Base-by-base conservation (phyloP, 139 green algal species). In the Chlamydomonas schloesseri region DNA sequence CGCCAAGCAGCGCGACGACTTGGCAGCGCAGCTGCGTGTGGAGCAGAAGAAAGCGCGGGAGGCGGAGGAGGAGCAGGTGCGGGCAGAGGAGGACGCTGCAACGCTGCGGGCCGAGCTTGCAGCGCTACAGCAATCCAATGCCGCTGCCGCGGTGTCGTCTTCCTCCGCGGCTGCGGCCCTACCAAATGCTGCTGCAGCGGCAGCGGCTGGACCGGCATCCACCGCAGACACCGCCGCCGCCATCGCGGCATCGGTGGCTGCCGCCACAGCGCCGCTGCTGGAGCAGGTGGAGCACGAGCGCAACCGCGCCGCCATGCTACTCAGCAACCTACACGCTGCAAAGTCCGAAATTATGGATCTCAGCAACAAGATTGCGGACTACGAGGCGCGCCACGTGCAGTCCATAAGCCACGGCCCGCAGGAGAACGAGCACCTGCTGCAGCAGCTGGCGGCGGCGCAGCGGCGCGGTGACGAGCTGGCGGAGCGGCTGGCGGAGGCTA, bases 1-100 rank as follows among this genome's bases (percentile, higher is more conserved):
- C 53, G 74, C 87, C 34, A 89, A 84, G 65, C 33, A 50, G 18
- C 84, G 76, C 36, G 89, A 92, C 42, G 89, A 92, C 37, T 47
- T 91, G 15, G 60, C 84, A 8, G 77, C 85, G 26, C 84, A 91
- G 84, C 37, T 95, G 78, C 79, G 93, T 20, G 69, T 89, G 9
- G 90, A 89, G 31, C 72, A 92, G 74, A 33, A 87, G 33, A 80
- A 87, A 6, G 91, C 91, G 26, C 58, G 60, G 13, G 91, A 96
- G 34, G 93, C 91, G 58, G 90, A 95, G 70, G 90, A 93, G 68
- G 94, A 96, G 77, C 92, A 94, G 84, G 53, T 93, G 34, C 72
- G 82, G 0, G 84, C 92, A 29, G 92, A 96, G 79, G 83, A 94
- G 72, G 86, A 93, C 46, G 73, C 87, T 15, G 87, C 90, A 8